A percentile compares a stretch with the other conserved stretches of the same genome.
Evolutionary conservation across 2,329 filamentous ascomycete species (phyloP).

Genomic region (Clonostachys sp.): DNA sequence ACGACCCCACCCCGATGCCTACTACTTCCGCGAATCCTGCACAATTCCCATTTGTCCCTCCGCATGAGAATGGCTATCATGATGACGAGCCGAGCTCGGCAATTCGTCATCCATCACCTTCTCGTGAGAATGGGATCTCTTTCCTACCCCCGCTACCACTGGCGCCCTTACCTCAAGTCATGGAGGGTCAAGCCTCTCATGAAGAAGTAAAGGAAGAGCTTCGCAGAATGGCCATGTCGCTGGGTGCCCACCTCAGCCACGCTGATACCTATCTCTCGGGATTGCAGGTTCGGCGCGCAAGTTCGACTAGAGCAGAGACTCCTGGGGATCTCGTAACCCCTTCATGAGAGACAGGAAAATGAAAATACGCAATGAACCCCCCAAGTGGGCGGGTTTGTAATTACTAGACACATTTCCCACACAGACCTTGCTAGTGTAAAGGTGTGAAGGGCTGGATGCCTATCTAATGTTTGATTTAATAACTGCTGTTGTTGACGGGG

Average conservation of each 20-base stretch:
- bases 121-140: background rate
- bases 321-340: slow-evolving; percentile 7
- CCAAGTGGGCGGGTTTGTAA: no score
- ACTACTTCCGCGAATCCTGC: background rate
- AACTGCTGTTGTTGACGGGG: no score
- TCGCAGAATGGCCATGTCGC: slow-evolving; percentile 42
- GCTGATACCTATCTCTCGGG: slow-evolving; percentile 38
- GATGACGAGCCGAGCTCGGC: background rate
- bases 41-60: slow-evolving; percentile 1
- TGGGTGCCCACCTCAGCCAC: slow-evolving; percentile 41
- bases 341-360: no score
- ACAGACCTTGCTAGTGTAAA: no score
- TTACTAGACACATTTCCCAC: no score
- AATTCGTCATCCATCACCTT: background rate
- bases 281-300: slow-evolving; percentile 28
- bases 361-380: no score
- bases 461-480: no score
- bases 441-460: no score
- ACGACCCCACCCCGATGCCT: slow-evolving; percentile 1
- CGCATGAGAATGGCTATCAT: background rate
- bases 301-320: slow-evolving; percentile 19
- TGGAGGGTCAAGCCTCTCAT: slow-evolving; percentile 47
- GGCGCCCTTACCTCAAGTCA: slow-evolving; percentile 43
- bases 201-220: slow-evolving; percentile 48
- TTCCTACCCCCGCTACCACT: slow-evolving; percentile 28